These are phyloP conservation scores for Tubosaeta brunneosetosa DNA, from an alignment of 768 basidiomycete genomes.

Conservation along the genomic window DNA sequence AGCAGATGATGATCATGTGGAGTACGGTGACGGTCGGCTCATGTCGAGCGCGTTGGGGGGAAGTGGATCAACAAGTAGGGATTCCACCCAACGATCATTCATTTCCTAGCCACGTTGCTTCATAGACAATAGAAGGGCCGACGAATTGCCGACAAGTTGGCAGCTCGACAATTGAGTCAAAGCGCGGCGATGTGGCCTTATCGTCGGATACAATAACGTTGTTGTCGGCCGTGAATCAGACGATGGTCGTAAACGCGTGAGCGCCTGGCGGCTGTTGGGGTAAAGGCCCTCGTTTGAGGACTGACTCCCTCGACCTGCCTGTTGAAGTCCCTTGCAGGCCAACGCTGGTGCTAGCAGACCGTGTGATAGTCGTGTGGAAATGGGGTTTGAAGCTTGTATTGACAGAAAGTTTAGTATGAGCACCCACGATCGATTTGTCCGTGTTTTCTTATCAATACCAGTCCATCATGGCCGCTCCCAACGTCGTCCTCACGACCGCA, in stretches of 20 bases:
- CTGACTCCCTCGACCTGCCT: too few relatives aligned
- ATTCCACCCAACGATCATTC: neutral
- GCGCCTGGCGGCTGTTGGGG: neutral
- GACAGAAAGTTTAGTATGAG: too few relatives aligned
- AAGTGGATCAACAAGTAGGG: neutral
- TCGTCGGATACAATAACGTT: too few relatives aligned
- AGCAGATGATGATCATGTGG: neutral
- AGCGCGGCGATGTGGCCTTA: neutral
- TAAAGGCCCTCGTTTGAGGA: too few relatives aligned
- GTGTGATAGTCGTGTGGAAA: too few relatives aligned
- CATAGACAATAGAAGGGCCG: neutral
- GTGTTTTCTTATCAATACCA: conserved; percentile 1
- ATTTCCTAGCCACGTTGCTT: neutral
- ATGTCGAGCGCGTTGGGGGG: neutral
- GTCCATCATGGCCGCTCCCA: conserved; percentile 26
- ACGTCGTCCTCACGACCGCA: conserved; percentile 40
- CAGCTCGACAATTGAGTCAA: too few relatives aligned
- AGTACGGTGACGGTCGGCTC: neutral
- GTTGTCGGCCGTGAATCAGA: neutral
- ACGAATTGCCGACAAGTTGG: neutral
- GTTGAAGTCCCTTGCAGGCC: too few relatives aligned
- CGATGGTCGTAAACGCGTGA: neutral
- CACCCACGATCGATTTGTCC: neutral
- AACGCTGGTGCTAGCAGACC: too few relatives aligned
- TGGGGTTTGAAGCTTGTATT: too few relatives aligned